Base-by-base conservation (phyloP, 805 yeast species). In the Saturnispora besseyi region DNA sequence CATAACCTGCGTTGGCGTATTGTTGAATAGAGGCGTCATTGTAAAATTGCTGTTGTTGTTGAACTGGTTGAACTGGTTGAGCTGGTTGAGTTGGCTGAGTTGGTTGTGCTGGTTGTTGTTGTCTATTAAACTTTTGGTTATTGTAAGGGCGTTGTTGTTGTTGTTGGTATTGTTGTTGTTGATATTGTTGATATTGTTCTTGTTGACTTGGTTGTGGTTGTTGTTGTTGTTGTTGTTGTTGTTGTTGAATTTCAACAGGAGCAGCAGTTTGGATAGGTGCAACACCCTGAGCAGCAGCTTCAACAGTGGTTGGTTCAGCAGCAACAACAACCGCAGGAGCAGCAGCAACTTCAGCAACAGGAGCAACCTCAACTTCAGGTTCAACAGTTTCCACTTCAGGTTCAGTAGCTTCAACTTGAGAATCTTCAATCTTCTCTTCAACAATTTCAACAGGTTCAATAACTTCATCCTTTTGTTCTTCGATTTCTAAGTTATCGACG, bases 361-460 rank as follows among this genome's bases (percentile, higher is more conserved):
- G 52, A 18, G 53, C 55, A 29, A 64, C 60, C 50, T 70, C 72
- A 58, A 77, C 74, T 65, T 68, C 67, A 43, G 66, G 60, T 51
- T 70, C 53, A 18, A 53, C 55, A 29, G 64, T 60, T 51, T 70
- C 72, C 57, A 77, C 74, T 65, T 68, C 67, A 43, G 66, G 60
- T 21, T 63, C 52, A 30, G 52, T 41, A 44, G 50, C 9, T 26
- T 26, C 33, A 18, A 13, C 43, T 32, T 26, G 34, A 6, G 40
- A 42, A 37, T 45, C 51, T 24, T 55, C 53, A n/a, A 30, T 41
- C 22, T 44, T 53, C 38, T 28, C 34, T 26, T 40, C 50, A 21
- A 22, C 13, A 22, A 22, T 38, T 13, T 38, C 30, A 41, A 37
- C 43, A 42, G 36, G 26, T n/a, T 9, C 30, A 22, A 36, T 51